These are phyloP conservation scores for Mycena belliarum DNA, from an alignment of 768 basidiomycete genomes.

Conservation along the genomic window DNA sequence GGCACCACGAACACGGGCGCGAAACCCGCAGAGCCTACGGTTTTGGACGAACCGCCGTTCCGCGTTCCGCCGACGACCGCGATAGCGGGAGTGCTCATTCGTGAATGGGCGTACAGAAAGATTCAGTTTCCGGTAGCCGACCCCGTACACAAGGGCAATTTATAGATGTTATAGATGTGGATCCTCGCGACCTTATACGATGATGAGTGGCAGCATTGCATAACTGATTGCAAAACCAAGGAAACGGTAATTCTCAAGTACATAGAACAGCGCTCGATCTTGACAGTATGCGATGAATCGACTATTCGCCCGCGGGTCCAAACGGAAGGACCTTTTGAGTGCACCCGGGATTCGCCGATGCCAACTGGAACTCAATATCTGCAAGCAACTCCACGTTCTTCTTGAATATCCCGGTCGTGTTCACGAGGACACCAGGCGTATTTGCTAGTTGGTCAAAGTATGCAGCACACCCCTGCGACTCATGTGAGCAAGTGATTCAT, in stretches of 20 bases:
- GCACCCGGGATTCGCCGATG: constrained; percentile 13
- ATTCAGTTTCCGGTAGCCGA: constrained; percentile 35
- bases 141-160: constrained; percentile 22
- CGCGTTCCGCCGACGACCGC: constrained; percentile 76
- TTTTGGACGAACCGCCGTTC: constrained; percentile 52
- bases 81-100: constrained; percentile 83
- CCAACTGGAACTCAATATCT: constrained; percentile 7
- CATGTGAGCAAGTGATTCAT: too few species aligned
- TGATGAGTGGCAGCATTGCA: too few species aligned
- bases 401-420: constrained; percentile 17
- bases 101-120: constrained; percentile 74
- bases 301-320: constrained; percentile 8
- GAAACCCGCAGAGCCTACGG: not conserved
- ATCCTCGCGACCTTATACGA: not conserved
- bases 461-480: constrained; percentile 10
- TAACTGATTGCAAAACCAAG: too few species aligned
- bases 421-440: constrained; percentile 6
- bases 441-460: constrained; percentile 14
- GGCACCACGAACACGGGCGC: constrained; percentile 25
- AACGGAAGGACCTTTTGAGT: constrained; percentile 15
- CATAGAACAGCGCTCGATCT: too few species aligned
- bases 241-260: too few species aligned
- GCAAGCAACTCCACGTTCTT: constrained; percentile 15
- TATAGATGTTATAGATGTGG: constrained; percentile 12
- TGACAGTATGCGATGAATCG: too few species aligned